These are phyloP conservation scores for Punica granatum DNA, from an alignment of 345 rosid species.

Conservation along the genomic window DNA sequence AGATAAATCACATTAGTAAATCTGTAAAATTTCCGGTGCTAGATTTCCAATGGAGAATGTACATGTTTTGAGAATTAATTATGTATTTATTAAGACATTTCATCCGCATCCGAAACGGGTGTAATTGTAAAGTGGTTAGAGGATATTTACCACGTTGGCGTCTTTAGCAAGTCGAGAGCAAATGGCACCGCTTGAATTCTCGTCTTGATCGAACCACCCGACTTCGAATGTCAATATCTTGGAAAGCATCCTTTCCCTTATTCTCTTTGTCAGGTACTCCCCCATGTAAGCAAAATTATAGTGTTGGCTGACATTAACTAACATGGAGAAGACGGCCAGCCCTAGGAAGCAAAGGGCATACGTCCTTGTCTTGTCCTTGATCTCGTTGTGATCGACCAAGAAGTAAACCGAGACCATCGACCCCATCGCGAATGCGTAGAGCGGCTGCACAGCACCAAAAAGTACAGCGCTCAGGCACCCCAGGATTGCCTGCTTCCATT, in stretches of 20 bases:
- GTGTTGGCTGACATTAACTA: conserved; percentile 49
- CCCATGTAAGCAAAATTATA: conserved; percentile 67
- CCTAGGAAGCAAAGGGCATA: conserved; percentile 43
- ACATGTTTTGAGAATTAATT: too few species aligned
- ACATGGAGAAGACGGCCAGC: conserved; percentile 38
- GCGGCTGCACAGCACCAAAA: conserved; percentile 64
- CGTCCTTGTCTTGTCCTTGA: conserved; percentile 38
- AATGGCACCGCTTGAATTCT: conserved; percentile 60
- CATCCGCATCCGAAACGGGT: too few species aligned
- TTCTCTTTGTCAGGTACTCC: conserved; percentile 54
- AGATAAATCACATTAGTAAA: neutral
- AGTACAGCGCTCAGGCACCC: conserved; percentile 55
- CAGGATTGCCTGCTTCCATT: conserved; percentile 58
- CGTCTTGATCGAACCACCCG: conserved; percentile 67
- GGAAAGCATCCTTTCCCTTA: conserved; percentile 64
- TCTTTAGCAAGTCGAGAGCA: conserved; percentile 67
- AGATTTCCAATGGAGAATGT: too few species aligned
- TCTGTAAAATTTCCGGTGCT: too few species aligned
- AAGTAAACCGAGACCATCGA: conserved; percentile 52
- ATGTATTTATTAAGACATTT: too few species aligned
- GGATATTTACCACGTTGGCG: conserved; percentile 46
- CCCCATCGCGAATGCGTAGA: conserved; percentile 43
- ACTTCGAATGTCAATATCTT: conserved; percentile 65
- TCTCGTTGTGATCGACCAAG: conserved; percentile 36
- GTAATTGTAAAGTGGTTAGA: neutral